Percentiles rank a stretch among this genome's conserved stretches.
Conservation (phyloP, 2,329 filamentous ascomycete genomes). For the Aureobasidium sp. region DNA sequence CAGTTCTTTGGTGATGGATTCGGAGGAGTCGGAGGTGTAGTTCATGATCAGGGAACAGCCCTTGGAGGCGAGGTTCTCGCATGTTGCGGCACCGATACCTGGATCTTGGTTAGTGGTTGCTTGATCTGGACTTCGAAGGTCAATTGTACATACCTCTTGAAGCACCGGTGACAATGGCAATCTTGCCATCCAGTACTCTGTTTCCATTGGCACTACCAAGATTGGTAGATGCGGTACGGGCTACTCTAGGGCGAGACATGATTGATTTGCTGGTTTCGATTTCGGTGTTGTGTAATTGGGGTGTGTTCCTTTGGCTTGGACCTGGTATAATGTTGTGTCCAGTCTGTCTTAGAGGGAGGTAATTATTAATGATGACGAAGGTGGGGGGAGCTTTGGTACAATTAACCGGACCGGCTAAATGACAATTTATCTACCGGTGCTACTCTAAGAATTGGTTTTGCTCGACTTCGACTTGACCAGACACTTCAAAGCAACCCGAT, state of each 20-base stretch:
- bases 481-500: not conserved
- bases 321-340: not conserved
- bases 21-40: conserved; percentile 59
- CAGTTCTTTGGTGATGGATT: conserved; percentile 42
- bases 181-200: conserved; percentile 55
- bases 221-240: conserved; percentile 32
- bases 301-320: too few relatives aligned
- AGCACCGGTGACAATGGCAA: conserved; percentile 71
- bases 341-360: not conserved
- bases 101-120: not conserved
- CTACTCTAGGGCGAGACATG: conserved; percentile 31
- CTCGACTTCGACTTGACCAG: not conserved
- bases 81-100: conserved; percentile 63
- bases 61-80: conserved; percentile 63
- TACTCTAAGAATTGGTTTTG: not conserved
- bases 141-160: conserved; percentile 53
- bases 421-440: not conserved
- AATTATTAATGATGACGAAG: not conserved
- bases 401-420: not conserved
- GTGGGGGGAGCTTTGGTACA: not conserved
- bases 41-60: conserved; percentile 62
- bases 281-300: not conserved
- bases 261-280: not conserved
- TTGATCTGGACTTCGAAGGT: not conserved
- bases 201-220: conserved; percentile 22